Evolutionary conservation across 108 stramenopile genomes (phyloP).

Genomic region (Chaetoceros tenuissimus): DNA sequence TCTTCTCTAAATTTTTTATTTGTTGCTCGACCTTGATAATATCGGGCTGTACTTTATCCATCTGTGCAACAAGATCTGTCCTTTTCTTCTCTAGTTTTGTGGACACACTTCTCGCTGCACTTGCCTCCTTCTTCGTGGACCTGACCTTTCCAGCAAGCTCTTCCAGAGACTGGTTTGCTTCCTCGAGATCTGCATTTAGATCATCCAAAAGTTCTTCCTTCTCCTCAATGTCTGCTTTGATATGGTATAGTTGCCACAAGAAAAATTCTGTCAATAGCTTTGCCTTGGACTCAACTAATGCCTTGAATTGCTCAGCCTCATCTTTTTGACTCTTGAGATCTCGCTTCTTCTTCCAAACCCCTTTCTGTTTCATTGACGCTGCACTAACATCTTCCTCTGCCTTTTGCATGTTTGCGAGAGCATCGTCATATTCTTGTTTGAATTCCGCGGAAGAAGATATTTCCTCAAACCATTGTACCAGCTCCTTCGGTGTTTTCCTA

Average conservation of each 20-base stretch:
- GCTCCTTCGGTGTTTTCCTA: slow-evolving; percentile 82
- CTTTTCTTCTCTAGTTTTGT: slow-evolving; percentile 65
- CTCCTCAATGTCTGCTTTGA: slow-evolving; percentile 73
- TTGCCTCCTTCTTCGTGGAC: slow-evolving; percentile 61
- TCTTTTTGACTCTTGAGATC: slow-evolving; percentile 92
- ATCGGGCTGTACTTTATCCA: slow-evolving; percentile 61
- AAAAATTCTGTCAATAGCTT: slow-evolving; percentile 76
- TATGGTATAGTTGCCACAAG: slow-evolving; percentile 90
- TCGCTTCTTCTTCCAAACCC: slow-evolving; percentile 73
- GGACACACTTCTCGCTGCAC: slow-evolving; percentile 41
- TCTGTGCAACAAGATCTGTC: slow-evolving; percentile 45
- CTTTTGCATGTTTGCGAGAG: slow-evolving; percentile 72
- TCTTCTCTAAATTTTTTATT: slow-evolving; percentile 53
- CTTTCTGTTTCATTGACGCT: slow-evolving; percentile 87
- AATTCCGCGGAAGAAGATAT: slow-evolving; percentile 78
- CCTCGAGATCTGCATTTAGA: slow-evolving; percentile 48
- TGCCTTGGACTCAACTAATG: slow-evolving; percentile 51
- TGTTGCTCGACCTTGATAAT: slow-evolving; percentile 67
- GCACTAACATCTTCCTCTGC: slow-evolving; percentile 81
- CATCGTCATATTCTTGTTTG: slow-evolving; percentile 74
- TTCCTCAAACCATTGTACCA: slow-evolving; percentile 92
- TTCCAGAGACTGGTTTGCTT: slow-evolving; percentile 36
- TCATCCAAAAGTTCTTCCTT: slow-evolving; percentile 45
- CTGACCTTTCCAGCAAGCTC: slow-evolving; percentile 53
- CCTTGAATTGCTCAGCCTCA: slow-evolving; percentile 84